Conservation (phyloP, 225 moss, liverwort and hornwort genomes). For the Straminergon stramineum region DNA sequence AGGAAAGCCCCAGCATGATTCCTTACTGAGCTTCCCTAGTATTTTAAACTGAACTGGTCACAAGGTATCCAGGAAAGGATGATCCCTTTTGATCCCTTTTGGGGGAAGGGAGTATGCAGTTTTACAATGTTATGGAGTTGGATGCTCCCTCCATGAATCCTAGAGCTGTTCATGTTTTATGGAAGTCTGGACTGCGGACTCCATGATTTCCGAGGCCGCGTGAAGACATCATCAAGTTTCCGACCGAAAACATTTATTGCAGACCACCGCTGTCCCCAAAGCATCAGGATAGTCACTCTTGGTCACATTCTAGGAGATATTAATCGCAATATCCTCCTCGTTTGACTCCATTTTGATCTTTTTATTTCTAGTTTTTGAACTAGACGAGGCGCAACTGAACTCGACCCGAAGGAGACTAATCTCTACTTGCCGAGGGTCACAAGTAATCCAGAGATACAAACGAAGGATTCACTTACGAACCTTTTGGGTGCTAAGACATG, state of each 20-base stretch:
- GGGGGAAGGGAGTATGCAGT: neutral
- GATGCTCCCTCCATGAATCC: neutral
- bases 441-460: neutral
- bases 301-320: neutral
- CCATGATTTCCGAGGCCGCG: neutral
- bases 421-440: neutral
- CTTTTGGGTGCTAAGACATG: neutral
- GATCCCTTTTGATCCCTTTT: neutral
- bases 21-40: neutral
- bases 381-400: neutral
- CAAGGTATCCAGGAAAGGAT: neutral
- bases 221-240: neutral
- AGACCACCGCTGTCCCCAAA: neutral
- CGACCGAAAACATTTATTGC: neutral
- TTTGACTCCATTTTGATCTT: neutral
- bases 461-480: neutral
- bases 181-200: neutral
- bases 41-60: neutral
- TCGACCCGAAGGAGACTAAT: neutral
- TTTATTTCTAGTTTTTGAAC: neutral
- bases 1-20: neutral
- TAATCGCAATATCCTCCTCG: neutral
- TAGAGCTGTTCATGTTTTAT: conserved; percentile 6
- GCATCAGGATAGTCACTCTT: neutral
- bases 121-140: neutral